Base-by-base conservation (phyloP, 2,329 filamentous ascomycete species). In the Rhytidhysteron rufulum region DNA sequence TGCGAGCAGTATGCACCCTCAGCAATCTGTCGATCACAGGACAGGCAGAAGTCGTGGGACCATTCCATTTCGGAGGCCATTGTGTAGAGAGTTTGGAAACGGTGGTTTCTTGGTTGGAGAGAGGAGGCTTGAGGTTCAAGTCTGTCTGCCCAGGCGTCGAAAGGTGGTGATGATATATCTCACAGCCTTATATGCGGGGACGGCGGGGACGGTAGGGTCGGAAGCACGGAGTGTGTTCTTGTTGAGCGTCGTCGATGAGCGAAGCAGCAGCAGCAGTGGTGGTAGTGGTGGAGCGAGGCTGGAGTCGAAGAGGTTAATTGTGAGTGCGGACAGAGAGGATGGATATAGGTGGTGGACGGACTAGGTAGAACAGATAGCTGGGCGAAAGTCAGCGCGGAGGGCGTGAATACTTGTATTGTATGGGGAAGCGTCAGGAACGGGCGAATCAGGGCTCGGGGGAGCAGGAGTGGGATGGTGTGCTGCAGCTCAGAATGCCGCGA, bases 1-100 rank as follows among this genome's bases (percentile, higher is more conserved):
- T 96, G 89, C 34, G 88, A 95, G 77, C 90, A 96, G 76, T 95
- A 95, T 51, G 86, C 82, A 47, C 83, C 83, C 45, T 68, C 65
- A 41, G 86, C 79, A 45, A 86, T 89, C 70, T 94, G 87, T 71
- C 85, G 85, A 72, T 96, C 90, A 74, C 90, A 96, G 72, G 86
- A 83, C 56, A 96, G 82, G 77, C 90, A 96, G 79, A 88, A 95
- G 69, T 94, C 85, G 67, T 86, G 87, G 57, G 86, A 86, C 88
- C 90, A 95, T 60, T 73, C 71, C 69, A 74, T 73, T 39, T 66
- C 58, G 49, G 62, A 62, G 53, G 64, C 53, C 65, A 67, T 68
- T 41, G 35, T 42, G 45, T 34, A n/a, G n/a, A n/a, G n/a, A n/a
- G n/a, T n/a, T n/a, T n/a, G 38, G 49, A 32, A 29, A 36, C 33